A percentile compares a stretch with the other conserved stretches of the same genome.
These are phyloP conservation scores for Plasmodium ovale DNA, from an alignment of 169 alveolate genomes.

Conservation along the genomic window DNA sequence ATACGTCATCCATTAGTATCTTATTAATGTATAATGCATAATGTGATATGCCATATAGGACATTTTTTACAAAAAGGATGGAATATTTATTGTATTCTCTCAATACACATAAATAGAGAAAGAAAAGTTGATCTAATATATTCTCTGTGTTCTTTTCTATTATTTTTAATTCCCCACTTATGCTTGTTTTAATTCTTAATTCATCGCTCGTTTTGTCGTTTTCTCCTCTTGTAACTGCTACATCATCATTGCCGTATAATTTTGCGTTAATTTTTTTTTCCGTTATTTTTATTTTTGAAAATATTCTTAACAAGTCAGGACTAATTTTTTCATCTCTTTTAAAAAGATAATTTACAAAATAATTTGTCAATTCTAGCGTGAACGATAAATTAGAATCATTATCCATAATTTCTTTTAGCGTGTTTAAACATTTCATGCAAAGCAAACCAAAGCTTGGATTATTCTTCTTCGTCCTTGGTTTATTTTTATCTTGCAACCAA, in stretches of 20 bases:
- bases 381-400: slow-evolving; percentile 47
- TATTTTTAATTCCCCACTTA: slow-evolving; percentile 62
- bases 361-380: slow-evolving; percentile 24
- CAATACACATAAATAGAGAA: slow-evolving; percentile 53
- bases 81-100: slow-evolving; percentile 47
- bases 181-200: slow-evolving; percentile 41
- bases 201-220: not conserved
- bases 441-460: slow-evolving; percentile 3
- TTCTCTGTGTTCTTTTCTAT: slow-evolving; percentile 54
- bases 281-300: slow-evolving; percentile 29
- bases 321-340: slow-evolving; percentile 24
- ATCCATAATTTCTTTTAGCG: slow-evolving; percentile 41
- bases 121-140: slow-evolving; percentile 58
- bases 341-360: slow-evolving; percentile 37
- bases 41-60: slow-evolving; percentile 23
- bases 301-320: slow-evolving; percentile 34
- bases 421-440: slow-evolving; percentile 51
- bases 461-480: not conserved
- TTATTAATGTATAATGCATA: slow-evolving; percentile 68
- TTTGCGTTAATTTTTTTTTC: slow-evolving; percentile 66
- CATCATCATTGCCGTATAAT: slow-evolving; percentile 12
- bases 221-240: not conserved
- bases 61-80: slow-evolving; percentile 19
- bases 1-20: slow-evolving; percentile 68
- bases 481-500: not conserved